A percentile compares a stretch with the other conserved stretches of the same genome.
Evolutionary conservation across 2,329 filamentous ascomycete species (phyloP).

Genomic region (Aureobasidium sp.): DNA sequence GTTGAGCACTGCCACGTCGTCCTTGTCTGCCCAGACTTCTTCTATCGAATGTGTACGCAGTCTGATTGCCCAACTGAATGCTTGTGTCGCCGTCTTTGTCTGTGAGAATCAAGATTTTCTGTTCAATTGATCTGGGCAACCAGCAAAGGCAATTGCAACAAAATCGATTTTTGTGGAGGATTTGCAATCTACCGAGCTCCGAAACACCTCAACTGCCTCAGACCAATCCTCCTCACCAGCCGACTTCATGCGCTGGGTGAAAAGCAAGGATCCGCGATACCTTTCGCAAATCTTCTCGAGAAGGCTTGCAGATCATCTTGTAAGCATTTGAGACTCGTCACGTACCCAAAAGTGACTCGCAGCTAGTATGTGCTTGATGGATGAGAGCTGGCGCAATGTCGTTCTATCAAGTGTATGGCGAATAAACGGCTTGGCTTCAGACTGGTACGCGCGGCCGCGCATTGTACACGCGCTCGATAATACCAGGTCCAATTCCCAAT

Average conservation of each 20-base stretch:
- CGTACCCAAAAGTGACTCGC: neutral
- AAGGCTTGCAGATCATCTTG: neutral
- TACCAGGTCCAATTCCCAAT: neutral
- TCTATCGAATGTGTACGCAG: neutral
- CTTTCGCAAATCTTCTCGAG: neutral
- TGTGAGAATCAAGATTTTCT: neutral
- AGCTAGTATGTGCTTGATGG: neutral
- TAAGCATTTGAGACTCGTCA: neutral
- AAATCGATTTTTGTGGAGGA: constrained; percentile 4
- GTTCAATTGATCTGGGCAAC: too few relatives aligned
- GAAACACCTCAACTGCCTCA: neutral
- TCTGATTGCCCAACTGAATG: neutral
- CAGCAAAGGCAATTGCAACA: too few relatives aligned
- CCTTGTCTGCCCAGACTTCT: neutral
- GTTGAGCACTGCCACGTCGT: neutral
- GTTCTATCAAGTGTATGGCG: neutral
- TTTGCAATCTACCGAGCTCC: neutral
- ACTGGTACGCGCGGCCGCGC: constrained; percentile 5
- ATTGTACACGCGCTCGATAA: constrained; percentile 3
- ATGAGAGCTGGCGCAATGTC: constrained; percentile 4
- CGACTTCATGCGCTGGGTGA: neutral
- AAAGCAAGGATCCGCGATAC: neutral
- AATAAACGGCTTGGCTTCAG: neutral
- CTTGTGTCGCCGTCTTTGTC: neutral
- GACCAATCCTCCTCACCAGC: neutral